Evolutionary conservation across 1,284 basidiomycete species (phyloP).

Genomic region (Peniophora sp.): DNA sequence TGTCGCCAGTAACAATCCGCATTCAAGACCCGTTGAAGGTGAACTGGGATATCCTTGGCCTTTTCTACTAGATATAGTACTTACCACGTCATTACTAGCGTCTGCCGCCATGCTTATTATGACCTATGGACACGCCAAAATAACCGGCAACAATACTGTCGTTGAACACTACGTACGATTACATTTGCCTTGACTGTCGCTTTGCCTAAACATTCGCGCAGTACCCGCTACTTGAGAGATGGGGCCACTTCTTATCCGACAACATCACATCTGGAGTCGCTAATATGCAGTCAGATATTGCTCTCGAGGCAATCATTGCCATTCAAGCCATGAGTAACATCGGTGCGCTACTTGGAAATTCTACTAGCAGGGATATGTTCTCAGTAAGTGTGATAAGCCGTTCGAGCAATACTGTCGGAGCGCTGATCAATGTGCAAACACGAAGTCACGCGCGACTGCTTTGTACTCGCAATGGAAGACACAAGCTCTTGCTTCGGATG

Average conservation of each 20-base stretch:
- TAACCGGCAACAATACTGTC: constrained; percentile 1
- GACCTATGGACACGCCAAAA: constrained; percentile 3
- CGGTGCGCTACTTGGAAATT: background rate
- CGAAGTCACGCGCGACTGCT: background rate
- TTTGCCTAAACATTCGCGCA: background rate
- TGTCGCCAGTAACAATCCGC: too few relatives aligned
- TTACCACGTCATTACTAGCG: too few relatives aligned
- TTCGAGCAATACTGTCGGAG: background rate
- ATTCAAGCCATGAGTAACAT: background rate
- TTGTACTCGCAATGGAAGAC: background rate
- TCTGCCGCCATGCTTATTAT: constrained; percentile 5
- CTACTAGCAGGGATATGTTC: background rate
- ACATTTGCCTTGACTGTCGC: too few relatives aligned
- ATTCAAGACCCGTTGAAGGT: too few relatives aligned
- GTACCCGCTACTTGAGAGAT: constrained; percentile 2
- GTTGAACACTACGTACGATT: constrained; percentile 1
- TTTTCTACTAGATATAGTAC: too few relatives aligned
- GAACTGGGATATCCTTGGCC: too few relatives aligned
- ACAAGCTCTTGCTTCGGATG: background rate
- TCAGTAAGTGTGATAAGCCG: background rate
- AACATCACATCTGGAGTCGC: too few relatives aligned
- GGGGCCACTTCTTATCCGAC: too few relatives aligned
- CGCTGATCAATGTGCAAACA: background rate
- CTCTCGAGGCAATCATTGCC: background rate
- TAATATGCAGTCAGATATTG: too few relatives aligned